phyloP scores from a whole-genome alignment of 768 basidiomycete genomes.

The Gautieria morchelliformis region DNA sequence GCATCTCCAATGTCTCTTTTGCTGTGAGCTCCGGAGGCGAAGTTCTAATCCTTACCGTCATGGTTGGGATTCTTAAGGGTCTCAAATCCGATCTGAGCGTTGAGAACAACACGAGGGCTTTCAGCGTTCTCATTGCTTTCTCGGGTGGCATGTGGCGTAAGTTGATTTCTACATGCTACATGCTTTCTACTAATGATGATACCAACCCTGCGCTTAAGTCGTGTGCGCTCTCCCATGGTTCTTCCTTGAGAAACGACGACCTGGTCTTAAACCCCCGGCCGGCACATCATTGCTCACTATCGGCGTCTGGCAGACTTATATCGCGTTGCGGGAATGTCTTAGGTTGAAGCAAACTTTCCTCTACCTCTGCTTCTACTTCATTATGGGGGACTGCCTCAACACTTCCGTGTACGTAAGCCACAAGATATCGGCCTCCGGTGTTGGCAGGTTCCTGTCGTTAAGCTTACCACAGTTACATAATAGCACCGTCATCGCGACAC shows the following conservation, averaged over 20 bases:
- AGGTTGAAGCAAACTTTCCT: conserved; percentile 64
- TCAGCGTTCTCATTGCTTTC: conserved; percentile 72
- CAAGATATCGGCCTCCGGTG: background rate
- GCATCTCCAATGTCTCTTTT: conserved; percentile 69
- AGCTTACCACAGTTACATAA: background rate
- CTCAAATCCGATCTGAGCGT: conserved; percentile 50
- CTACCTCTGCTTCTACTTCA: conserved; percentile 66
- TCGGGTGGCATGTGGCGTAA: conserved; percentile 67
- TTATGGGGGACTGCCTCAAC: conserved; percentile 72
- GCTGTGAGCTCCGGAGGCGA: conserved; percentile 62
- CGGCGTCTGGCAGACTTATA: conserved; percentile 58
- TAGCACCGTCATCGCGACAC: conserved; percentile 61
- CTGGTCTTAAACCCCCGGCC: conserved; percentile 50
- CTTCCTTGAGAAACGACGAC: conserved; percentile 54
- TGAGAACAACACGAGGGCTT: conserved; percentile 65
- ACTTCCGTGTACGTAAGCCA: conserved; percentile 52
- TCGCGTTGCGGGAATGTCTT: conserved; percentile 54
- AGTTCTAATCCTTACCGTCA: conserved; percentile 56
- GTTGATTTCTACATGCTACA: conserved; percentile 16
- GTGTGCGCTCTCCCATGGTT: conserved; percentile 69
- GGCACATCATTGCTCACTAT: conserved; percentile 48
- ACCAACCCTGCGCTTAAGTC: conserved; percentile 26
- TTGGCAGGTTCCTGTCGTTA: background rate
- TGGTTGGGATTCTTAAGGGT: conserved; percentile 67
- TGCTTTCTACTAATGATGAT: background rate